Base-by-base conservation (phyloP, 768 basidiomycete genomes). In the Clavulina sp. region DNA sequence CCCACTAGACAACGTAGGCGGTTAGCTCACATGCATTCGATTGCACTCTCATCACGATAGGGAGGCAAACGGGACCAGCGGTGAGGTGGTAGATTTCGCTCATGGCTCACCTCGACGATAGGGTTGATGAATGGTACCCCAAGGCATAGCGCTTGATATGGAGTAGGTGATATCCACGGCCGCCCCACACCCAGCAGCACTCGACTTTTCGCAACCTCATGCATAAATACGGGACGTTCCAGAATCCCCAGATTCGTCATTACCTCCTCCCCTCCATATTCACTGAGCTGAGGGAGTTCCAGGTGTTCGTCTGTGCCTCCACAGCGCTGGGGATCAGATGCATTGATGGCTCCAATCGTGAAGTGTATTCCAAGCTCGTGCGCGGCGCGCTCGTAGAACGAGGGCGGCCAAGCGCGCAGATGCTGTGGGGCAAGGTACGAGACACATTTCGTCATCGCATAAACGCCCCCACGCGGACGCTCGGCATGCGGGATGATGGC, bases 71-170 rank as follows among this genome's bases (percentile, higher is more conserved):
- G n/a, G n/a, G n/a, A n/a, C n/a, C n/a, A n/a, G n/a, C n/a, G 43
- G 43, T 13, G n/a, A n/a, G n/a, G n/a, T 49, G 26, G 13, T 28
- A 24, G 9, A 46, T 16, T 13, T n/a, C n/a, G n/a, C n/a, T n/a
- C n/a, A n/a, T n/a, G n/a, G n/a, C 24, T 46, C 24, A 46, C 43
- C 13, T 9, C 26, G 13, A 16, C 43, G 51, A 64, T 53, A 3
- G 62, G 62, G 50, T 63, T 63, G 55, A 64, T 59, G 53, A 64
- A 64, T 2, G 63, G 63, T 2, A 63, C 47, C 5, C 58, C 57
- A 33, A 60, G 49, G 43, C 56, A 56, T 7, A 57, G 49, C 1
- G 55, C 56, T 19, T 57, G 55, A 33, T 56, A 57, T 4, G 56
- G 56, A 40, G 56, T 26, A 5, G 54, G 43, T 49, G 43, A 46